These are phyloP conservation scores for Acacia crassicarpa DNA, from an alignment of 306 rosid species.

Conservation along the genomic window DNA sequence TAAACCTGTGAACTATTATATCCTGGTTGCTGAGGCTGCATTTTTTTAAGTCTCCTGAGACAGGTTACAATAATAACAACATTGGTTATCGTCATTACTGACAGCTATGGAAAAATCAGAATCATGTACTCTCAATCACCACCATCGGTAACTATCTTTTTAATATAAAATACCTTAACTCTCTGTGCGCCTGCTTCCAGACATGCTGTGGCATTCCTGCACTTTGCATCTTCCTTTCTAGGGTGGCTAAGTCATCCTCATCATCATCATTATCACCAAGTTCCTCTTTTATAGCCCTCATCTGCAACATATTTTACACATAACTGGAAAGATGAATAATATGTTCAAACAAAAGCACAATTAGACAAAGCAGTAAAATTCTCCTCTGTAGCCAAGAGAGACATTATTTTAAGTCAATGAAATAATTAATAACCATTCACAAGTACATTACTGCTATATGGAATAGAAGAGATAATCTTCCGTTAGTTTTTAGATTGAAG, in stretches of 20 bases:
- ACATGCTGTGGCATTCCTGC: constrained; percentile 94
- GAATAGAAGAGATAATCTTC: constrained; percentile 5
- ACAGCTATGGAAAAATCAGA: neutral
- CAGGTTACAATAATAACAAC: constrained; percentile 4
- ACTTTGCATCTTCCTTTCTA: constrained; percentile 96
- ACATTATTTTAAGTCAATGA: constrained; percentile 16
- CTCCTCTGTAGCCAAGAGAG: constrained; percentile 15
- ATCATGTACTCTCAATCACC: constrained; percentile 17
- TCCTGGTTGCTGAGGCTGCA: constrained; percentile 99
- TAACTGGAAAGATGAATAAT: constrained; percentile 25
- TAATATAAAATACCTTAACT: constrained; percentile 62
- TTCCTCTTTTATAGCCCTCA: constrained; percentile 99
- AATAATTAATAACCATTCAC: constrained; percentile 22
- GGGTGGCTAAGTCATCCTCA: constrained; percentile 85
- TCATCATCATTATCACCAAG: constrained; percentile 98
- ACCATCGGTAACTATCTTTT: constrained; percentile 8
- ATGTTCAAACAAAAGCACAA: constrained; percentile 15
- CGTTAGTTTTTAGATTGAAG: constrained; percentile 4
- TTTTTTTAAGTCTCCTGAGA: constrained; percentile 93
- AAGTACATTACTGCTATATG: constrained; percentile 6
- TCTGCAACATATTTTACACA: constrained; percentile 51
- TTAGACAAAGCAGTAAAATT: constrained; percentile 17
- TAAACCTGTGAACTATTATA: constrained; percentile 89
- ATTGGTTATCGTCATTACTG: constrained; percentile 5
- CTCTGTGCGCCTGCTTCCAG: constrained; percentile 95